phyloP scores from a whole-genome alignment of 164 flowering plant species.

The Sextonia rubra region DNA sequence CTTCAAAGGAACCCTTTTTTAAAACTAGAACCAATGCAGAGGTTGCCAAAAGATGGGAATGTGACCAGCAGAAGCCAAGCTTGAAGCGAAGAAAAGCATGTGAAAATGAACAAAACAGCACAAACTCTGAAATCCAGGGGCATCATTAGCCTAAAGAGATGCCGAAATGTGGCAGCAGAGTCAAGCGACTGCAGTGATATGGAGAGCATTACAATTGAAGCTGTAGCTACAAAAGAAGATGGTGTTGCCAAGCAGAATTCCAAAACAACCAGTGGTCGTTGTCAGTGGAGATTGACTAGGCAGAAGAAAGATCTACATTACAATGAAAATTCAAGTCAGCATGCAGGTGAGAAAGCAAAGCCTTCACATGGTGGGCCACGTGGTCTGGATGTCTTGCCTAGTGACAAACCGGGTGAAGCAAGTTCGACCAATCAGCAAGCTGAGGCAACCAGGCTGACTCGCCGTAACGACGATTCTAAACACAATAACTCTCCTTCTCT shows the following conservation, averaged over 20 bases:
- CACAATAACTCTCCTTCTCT: conserved; percentile 16
- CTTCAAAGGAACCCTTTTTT: background rate
- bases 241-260: background rate
- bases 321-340: too few species aligned
- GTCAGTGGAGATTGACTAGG: too few species aligned
- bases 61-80: background rate
- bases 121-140: background rate
- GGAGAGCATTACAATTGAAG: background rate
- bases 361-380: background rate
- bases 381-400: background rate
- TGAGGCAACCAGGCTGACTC: background rate
- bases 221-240: background rate
- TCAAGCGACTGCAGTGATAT: background rate
- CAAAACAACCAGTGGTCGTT: background rate
- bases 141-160: background rate
- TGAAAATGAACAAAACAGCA: background rate
- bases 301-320: too few species aligned
- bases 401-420: background rate
- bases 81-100: background rate
- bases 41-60: background rate
- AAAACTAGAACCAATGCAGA: background rate
- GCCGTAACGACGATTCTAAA: background rate
- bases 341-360: background rate
- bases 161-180: background rate
- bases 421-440: background rate